These are phyloP conservation scores for Picochlorum sp. DNA, from an alignment of 139 green algal species.

Conservation along the genomic window DNA sequence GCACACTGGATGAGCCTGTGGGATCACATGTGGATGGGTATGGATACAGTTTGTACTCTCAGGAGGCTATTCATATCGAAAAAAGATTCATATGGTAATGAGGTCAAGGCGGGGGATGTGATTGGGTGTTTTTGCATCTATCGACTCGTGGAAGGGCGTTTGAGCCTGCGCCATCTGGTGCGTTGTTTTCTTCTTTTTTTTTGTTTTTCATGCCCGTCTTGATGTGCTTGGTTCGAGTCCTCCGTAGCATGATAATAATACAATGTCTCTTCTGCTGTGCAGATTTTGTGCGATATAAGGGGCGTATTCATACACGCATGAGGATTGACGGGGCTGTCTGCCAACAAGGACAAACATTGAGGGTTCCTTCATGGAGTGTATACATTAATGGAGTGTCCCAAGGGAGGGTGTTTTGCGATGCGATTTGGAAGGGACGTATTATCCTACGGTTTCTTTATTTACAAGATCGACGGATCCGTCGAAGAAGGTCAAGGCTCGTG, in stretches of 20 bases:
- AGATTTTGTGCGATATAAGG: slow-evolving; percentile 45
- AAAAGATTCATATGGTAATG: slow-evolving; percentile 40
- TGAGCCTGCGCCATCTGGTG: slow-evolving; percentile 11
- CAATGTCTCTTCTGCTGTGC: neutral
- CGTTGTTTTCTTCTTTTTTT: slow-evolving; percentile 3
- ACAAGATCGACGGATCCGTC: slow-evolving; percentile 45
- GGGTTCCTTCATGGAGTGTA: slow-evolving; percentile 60
- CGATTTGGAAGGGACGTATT: slow-evolving; percentile 74
- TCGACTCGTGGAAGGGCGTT: slow-evolving; percentile 15
- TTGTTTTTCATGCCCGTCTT: slow-evolving; percentile 9
- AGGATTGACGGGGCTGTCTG: slow-evolving; percentile 27
- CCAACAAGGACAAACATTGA: slow-evolving; percentile 23
- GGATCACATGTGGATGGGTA: slow-evolving; percentile 51
- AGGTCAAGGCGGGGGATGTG: slow-evolving; percentile 38
- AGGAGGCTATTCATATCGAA: slow-evolving; percentile 53
- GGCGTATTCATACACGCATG: slow-evolving; percentile 32
- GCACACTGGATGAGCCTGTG: slow-evolving; percentile 76
- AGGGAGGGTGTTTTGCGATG: slow-evolving; percentile 42
- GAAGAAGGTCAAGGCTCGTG: slow-evolving; percentile 41
- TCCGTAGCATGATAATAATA: no score
- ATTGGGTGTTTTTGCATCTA: slow-evolving; percentile 53
- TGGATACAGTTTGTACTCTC: slow-evolving; percentile 63
- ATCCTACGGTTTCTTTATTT: slow-evolving; percentile 67
- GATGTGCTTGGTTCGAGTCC: neutral
- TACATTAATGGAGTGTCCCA: slow-evolving; percentile 56